phyloP scores from a whole-genome alignment of 2,329 filamentous ascomycete species.

The Trichoderma atrobrunneum region DNA sequence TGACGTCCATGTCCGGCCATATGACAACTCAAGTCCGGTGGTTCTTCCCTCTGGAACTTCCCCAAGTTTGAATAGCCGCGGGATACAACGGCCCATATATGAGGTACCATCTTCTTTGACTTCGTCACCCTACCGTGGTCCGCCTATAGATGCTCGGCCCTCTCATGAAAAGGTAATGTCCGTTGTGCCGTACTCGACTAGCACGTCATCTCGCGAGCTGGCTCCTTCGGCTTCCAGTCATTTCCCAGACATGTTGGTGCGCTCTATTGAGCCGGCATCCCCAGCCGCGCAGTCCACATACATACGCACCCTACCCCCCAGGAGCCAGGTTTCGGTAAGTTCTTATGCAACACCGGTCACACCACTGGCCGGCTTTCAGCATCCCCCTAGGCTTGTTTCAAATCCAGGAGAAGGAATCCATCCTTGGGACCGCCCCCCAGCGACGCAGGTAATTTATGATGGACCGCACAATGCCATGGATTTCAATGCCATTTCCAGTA shows the following conservation, averaged over 20 bases:
- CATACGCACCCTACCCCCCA: constrained; percentile 34
- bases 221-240: constrained; percentile 26
- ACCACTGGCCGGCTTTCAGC: constrained; percentile 20
- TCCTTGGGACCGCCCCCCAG: constrained; percentile 15
- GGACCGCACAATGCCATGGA: neutral
- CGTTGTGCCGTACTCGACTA: constrained; percentile 21
- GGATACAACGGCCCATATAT: constrained; percentile 19
- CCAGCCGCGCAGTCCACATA: constrained; percentile 37
- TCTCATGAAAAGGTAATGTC: constrained; percentile 30
- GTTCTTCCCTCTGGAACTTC: constrained; percentile 19
- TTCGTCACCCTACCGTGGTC: constrained; percentile 15
- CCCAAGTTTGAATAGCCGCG: constrained; percentile 30
- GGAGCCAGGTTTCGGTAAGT: constrained; percentile 26
- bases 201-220: constrained; percentile 26
- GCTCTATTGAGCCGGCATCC: constrained; percentile 45
- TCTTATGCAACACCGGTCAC: constrained; percentile 22
- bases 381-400: constrained; percentile 24
- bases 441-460: neutral
- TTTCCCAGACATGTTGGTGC: constrained; percentile 44
- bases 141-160: constrained; percentile 10
- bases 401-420: constrained; percentile 22
- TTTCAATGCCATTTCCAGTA: constrained; percentile 13
- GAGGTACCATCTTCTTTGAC: neutral
- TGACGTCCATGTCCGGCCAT: constrained; percentile 5
- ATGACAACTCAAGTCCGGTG: neutral